phyloP scores from a whole-genome alignment of 1,284 basidiomycete genomes.

The Cutaneotrichosporon sp. region DNA sequence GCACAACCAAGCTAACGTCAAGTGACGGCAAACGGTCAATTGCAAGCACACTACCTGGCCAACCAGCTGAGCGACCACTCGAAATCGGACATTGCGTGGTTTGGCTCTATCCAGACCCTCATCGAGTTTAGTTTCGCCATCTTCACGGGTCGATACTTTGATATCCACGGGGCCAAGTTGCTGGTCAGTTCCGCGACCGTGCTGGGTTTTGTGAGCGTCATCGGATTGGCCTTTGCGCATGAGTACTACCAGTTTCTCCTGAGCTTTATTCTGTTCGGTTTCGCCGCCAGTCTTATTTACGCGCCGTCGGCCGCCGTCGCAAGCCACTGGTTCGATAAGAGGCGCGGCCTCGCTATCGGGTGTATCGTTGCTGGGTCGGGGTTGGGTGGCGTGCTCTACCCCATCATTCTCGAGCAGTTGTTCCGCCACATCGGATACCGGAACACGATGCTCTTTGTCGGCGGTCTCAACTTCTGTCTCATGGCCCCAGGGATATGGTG shows the following conservation, averaged over 20 bases:
- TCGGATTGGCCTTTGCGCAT: slow-evolving; percentile 48
- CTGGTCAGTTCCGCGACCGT: slow-evolving; percentile 36
- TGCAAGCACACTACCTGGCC: slow-evolving; percentile 42
- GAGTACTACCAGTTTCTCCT: slow-evolving; percentile 51
- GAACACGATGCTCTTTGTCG: slow-evolving; percentile 45
- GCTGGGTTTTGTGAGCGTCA: slow-evolving; percentile 31
- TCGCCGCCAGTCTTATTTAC: slow-evolving; percentile 42
- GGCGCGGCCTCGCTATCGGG: slow-evolving; percentile 42
- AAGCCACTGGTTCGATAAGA: slow-evolving; percentile 48
- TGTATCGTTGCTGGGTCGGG: slow-evolving; percentile 46
- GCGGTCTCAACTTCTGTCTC: slow-evolving; percentile 44
- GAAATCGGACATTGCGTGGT: slow-evolving; percentile 47
- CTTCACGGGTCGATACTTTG: slow-evolving; percentile 46
- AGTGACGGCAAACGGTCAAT: slow-evolving; percentile 44
- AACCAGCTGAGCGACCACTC: slow-evolving; percentile 41
- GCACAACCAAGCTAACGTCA: not conserved
- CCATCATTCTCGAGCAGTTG: slow-evolving; percentile 44
- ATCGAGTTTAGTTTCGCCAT: slow-evolving; percentile 41
- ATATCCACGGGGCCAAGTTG: slow-evolving; percentile 41
- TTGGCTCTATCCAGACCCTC: slow-evolving; percentile 41
- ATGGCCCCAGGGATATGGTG: slow-evolving; percentile 44
- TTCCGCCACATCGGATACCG: slow-evolving; percentile 36
- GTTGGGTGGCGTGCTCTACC: slow-evolving; percentile 47
- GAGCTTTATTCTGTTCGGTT: slow-evolving; percentile 42
- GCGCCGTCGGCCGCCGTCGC: slow-evolving; percentile 45